Evolutionary conservation across 2,329 filamentous ascomycete species (phyloP).

Genomic region (Neonectria ditissima): DNA sequence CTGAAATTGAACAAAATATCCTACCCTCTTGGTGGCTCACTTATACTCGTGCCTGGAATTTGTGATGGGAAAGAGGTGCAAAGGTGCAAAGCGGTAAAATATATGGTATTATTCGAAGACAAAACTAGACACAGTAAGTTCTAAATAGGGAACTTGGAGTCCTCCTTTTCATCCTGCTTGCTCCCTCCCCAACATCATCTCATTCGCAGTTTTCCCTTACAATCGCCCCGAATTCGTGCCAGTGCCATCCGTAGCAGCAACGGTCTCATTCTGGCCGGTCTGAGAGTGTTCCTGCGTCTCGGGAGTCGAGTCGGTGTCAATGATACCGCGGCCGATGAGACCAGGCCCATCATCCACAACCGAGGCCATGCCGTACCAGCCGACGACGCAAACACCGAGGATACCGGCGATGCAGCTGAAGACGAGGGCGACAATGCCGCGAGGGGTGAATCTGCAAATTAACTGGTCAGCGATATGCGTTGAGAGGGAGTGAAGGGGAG

Average conservation of each 20-base stretch:
- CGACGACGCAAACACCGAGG: conserved; percentile 74
- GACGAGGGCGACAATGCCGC: conserved; percentile 80
- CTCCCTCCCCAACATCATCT: not conserved
- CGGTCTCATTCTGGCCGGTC: conserved; percentile 9
- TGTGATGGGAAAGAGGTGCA: not conserved
- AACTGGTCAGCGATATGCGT: conserved; percentile 3
- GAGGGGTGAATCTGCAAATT: conserved; percentile 68
- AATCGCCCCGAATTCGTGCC: conserved; percentile 14
- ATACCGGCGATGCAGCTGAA: conserved; percentile 79
- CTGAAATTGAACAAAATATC: conserved; percentile 36
- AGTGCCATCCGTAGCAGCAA: not conserved
- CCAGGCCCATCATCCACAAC: conserved; percentile 33
- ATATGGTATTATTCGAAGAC: conserved; percentile 3
- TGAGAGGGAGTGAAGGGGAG: not conserved
- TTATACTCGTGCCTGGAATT: not conserved
- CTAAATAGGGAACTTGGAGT: not conserved
- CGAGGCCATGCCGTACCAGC: conserved; percentile 68
- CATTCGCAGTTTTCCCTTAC: not conserved
- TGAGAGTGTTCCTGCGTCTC: conserved; percentile 11
- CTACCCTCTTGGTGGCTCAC: not conserved
- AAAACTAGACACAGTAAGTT: not conserved
- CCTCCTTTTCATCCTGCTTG: not conserved
- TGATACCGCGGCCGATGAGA: conserved; percentile 31
- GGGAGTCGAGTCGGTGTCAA: conserved; percentile 33
- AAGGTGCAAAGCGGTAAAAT: not conserved